Percentiles rank a stretch among this genome's conserved stretches.
phyloP scores from a whole-genome alignment of 2,329 filamentous ascomycete species.

The Colletotrichum limetticola region DNA sequence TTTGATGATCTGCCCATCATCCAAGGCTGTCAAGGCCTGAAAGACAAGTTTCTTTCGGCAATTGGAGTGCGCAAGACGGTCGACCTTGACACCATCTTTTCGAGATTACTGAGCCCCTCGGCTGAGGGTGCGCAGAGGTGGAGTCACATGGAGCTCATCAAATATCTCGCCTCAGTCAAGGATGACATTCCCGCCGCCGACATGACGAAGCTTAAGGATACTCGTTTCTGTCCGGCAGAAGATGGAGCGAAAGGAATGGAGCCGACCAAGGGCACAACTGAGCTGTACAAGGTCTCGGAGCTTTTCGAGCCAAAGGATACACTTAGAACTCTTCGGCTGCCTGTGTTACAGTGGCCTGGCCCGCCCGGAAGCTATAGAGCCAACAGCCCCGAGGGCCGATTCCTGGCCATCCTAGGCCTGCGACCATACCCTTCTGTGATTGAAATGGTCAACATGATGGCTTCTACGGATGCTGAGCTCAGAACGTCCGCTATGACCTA shows the following conservation, averaged over 20 bases:
- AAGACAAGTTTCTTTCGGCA: constrained; percentile 87
- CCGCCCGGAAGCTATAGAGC: constrained; percentile 69
- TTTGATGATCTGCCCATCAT: constrained; percentile 94
- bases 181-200: constrained; percentile 89
- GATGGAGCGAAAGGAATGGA: constrained; percentile 66
- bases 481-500: constrained; percentile 81
- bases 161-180: constrained; percentile 90
- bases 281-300: constrained; percentile 78
- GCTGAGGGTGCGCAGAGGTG: constrained; percentile 71
- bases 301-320: constrained; percentile 82
- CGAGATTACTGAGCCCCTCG: constrained; percentile 77
- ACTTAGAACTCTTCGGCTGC: constrained; percentile 76
- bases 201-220: constrained; percentile 79
- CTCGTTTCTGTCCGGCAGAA: constrained; percentile 86
- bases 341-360: constrained; percentile 85
- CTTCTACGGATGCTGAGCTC: constrained; percentile 65
- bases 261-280: constrained; percentile 59
- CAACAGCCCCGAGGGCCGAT: constrained; percentile 77
- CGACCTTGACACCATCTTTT: constrained; percentile 93
- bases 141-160: constrained; percentile 95
- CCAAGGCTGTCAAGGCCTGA: constrained; percentile 79
- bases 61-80: constrained; percentile 95
- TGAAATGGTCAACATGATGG: constrained; percentile 84
- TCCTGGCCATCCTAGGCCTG: constrained; percentile 79
- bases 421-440: constrained; percentile 75